These are phyloP conservation scores for Orbilia ellipsospora DNA, from an alignment of 2,329 filamentous ascomycete genomes.

Conservation along the genomic window DNA sequence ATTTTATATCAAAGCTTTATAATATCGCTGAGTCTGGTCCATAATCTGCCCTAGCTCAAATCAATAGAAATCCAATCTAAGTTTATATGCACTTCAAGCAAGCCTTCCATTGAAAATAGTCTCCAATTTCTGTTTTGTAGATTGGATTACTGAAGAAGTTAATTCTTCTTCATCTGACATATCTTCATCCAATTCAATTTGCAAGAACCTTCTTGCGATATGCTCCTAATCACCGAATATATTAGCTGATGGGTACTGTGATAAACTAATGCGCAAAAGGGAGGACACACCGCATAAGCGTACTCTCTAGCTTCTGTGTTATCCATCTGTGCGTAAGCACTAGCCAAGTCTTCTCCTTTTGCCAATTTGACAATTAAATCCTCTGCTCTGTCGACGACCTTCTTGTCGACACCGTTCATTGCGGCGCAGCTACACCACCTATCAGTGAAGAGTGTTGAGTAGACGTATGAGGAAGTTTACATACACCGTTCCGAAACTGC, in stretches of 20 bases:
- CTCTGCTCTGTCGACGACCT: constrained; percentile 80
- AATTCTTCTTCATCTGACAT: constrained; percentile 21
- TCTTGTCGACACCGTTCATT: constrained; percentile 81
- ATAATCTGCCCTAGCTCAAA: too few relatives aligned
- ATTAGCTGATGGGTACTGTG: not conserved
- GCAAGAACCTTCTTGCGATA: constrained; percentile 28
- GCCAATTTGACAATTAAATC: constrained; percentile 75
- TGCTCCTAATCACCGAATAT: constrained; percentile 25
- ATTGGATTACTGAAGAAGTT: not conserved
- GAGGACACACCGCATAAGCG: constrained; percentile 68
- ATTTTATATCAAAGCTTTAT: too few relatives aligned
- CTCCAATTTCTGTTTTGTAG: constrained; percentile 24
- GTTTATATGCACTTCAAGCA: constrained; percentile 12
- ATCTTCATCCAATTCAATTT: constrained; percentile 36
- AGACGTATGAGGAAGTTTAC: constrained; percentile 3
- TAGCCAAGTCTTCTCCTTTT: constrained; percentile 79
- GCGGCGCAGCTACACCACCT: constrained; percentile 73
- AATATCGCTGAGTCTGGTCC: too few relatives aligned
- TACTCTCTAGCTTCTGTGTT: constrained; percentile 73
- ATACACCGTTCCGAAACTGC: constrained; percentile 82
- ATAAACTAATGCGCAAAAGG: not conserved
- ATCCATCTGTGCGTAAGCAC: constrained; percentile 76
- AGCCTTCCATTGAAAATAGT: constrained; percentile 44
- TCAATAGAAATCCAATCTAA: too few relatives aligned
- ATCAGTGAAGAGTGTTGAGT: not conserved